Evolutionary conservation across 2,329 filamentous ascomycete genomes (phyloP), one percentile per base, ranked within the genome.

Genomic region (Botrytis squamosa): DNA sequence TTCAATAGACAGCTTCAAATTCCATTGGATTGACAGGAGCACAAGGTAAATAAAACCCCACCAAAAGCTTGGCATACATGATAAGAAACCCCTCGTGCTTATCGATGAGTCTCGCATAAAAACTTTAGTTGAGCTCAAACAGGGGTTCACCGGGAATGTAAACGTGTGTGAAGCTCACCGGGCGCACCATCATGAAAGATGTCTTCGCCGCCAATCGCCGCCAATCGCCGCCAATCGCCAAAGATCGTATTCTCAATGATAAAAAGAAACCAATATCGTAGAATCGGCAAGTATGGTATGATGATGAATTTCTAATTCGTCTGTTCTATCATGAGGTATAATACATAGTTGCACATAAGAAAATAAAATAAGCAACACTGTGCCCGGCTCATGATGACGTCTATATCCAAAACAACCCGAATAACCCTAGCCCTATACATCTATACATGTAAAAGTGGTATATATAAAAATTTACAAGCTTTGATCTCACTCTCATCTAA

Each of bases 81-180:
- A 73, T 73, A 73, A 67, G 59, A 49, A 71, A 33, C 55, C 68
- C 68, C 55, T 70, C 68, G 5, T 63, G 25, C 65, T 63, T 70
- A 63, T 70, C 67, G 36, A 36, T 25, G 36, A 42, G 36, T 55
- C 18, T n/a, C 25, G 22, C n/a, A 70, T 25, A n/a, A 25, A 36
- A 44, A 29, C 38, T 63, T 38, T 16, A 1, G n/a, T 9, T n/a
- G 42, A 44, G 22, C 7, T 46, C 16, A 16, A 25, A 65, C 20
- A 36, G 38, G 36, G 59, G 38, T 16, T 64, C 62, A 33, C 40
- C 40, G 10, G n/a, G n/a, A 64, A 22, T 44, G 16, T 44, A 5
- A 44, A 29, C 12, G 7, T 64, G n/a, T 12, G 18, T 40, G 36
- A 33, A 46, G 62, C 62, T 46, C n/a, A 49, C 64, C 44, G 29